These are phyloP conservation scores for Tolypocladium cylindrosporum DNA, from an alignment of 2,329 filamentous ascomycete species.

Conservation along the genomic window DNA sequence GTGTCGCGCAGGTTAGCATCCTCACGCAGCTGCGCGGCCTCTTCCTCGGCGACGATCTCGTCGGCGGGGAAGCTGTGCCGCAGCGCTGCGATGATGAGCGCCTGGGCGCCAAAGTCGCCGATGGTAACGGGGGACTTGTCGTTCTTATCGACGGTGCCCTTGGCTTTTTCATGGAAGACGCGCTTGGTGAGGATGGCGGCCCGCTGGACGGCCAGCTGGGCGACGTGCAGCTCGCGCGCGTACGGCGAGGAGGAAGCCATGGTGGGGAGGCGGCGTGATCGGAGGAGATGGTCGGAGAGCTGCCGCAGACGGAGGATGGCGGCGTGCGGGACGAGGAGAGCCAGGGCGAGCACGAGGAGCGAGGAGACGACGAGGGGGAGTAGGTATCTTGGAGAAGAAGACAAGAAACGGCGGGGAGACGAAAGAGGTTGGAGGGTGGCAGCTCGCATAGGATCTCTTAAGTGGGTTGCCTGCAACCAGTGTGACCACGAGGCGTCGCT, in stretches of 20 bases:
- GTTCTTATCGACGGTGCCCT: constrained; percentile 82
- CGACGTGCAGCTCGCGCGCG: constrained; percentile 69
- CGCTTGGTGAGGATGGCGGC: constrained; percentile 46
- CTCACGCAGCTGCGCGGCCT: constrained; percentile 68
- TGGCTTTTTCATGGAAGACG: constrained; percentile 69
- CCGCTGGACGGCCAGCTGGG: constrained; percentile 81
- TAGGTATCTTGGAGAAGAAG: background rate
- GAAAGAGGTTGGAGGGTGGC: background rate
- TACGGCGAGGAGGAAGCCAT: constrained; percentile 39
- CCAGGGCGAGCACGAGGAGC: constrained; percentile 16
- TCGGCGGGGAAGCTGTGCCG: constrained; percentile 83
- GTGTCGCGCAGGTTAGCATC: constrained; percentile 55
- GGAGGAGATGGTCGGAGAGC: constrained; percentile 5
- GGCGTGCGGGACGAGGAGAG: constrained; percentile 14
- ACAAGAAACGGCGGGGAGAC: background rate
- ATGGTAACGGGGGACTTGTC: constrained; percentile 97
- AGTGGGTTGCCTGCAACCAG: background rate
- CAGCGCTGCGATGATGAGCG: constrained; percentile 86
- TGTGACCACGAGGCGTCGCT: background rate
- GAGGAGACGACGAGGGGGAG: background rate
- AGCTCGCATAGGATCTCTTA: background rate
- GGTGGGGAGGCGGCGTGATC: constrained; percentile 8
- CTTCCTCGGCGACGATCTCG: constrained; percentile 90
- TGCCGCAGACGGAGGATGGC: constrained; percentile 15
- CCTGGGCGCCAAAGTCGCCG: constrained; percentile 95